Percentiles rank a stretch among this genome's conserved stretches.
Evolutionary conservation across 228 moss, liverwort and hornwort genomes (phyloP).

Genomic region (Sphagnum magellanicum): DNA sequence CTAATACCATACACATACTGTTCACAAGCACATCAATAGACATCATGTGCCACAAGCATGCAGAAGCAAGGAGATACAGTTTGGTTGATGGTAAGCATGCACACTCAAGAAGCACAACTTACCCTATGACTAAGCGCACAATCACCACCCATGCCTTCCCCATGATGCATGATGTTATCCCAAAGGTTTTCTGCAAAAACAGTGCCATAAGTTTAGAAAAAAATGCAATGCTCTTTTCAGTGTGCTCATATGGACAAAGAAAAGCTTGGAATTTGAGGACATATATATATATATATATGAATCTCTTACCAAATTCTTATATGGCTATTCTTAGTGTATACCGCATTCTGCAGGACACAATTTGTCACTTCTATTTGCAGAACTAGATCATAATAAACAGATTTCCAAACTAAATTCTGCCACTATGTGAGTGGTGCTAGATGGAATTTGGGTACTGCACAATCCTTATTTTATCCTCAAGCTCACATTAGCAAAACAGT

Average conservation of each 20-base stretch:
- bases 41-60: not conserved
- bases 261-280: not conserved
- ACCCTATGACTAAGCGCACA: slow-evolving; percentile 78
- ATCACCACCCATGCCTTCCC: slow-evolving; percentile 72
- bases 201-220: too few relatives aligned
- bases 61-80: not conserved
- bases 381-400: not conserved
- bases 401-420: too few relatives aligned
- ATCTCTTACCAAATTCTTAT: not conserved
- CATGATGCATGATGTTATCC: slow-evolving; percentile 74
- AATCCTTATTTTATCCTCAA: not conserved
- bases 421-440: too few relatives aligned
- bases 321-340: not conserved
- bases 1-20: not conserved
- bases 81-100: not conserved
- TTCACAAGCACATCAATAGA: not conserved
- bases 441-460: not conserved
- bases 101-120: slow-evolving; percentile 5
- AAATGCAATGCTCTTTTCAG: too few relatives aligned
- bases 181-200: slow-evolving; percentile 65
- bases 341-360: not conserved
- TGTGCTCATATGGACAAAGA: not conserved
- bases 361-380: not conserved
- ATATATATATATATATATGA: not conserved
- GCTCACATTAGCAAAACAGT: not conserved